Conservation (phyloP, 176 grass and related monocot genomes). For the maize (Zea mays) region DNA sequence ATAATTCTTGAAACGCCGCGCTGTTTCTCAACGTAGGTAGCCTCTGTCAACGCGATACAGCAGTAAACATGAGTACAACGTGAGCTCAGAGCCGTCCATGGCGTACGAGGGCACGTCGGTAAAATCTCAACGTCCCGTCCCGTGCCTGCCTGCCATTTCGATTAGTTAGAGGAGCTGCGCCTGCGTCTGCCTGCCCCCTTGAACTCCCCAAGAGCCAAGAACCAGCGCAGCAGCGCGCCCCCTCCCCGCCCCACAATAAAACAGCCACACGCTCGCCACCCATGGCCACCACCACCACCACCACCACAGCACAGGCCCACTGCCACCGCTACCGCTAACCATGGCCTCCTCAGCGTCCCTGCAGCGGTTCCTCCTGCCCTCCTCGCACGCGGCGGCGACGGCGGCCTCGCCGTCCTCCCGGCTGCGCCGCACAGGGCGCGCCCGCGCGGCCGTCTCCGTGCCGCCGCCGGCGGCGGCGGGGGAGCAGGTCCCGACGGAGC, state of each 20-base stretch:
- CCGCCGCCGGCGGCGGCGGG: not conserved
- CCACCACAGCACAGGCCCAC: slow-evolving; percentile 10
- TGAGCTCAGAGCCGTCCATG: no score
- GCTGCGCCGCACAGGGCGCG: not conserved
- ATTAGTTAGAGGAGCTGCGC: no score
- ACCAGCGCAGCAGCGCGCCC: slow-evolving; percentile 20
- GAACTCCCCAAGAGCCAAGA: slow-evolving; percentile 48
- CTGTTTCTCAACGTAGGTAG: no score
- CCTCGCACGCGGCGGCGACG: slow-evolving; percentile 9
- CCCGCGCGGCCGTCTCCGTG: slow-evolving; percentile 24
- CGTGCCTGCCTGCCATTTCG: no score
- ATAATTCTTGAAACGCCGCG: no score
- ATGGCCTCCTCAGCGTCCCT: slow-evolving; percentile 81
- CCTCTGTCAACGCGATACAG: no score
- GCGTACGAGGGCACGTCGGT: no score
- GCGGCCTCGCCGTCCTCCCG: not conserved
- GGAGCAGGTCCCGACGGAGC: slow-evolving; percentile 27
- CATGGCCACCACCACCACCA: slow-evolving; percentile 40
- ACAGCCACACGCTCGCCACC: slow-evolving; percentile 49
- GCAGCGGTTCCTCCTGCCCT: slow-evolving; percentile 55
- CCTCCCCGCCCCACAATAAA: slow-evolving; percentile 42
- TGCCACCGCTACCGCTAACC: not conserved
- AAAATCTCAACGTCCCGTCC: no score
- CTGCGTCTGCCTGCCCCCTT: slow-evolving; percentile 49
- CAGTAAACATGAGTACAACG: no score